Evolutionary conservation across 1,284 basidiomycete genomes (phyloP), one percentile per base, ranked within the genome.

Genomic region (Pseudozyma sp.): DNA sequence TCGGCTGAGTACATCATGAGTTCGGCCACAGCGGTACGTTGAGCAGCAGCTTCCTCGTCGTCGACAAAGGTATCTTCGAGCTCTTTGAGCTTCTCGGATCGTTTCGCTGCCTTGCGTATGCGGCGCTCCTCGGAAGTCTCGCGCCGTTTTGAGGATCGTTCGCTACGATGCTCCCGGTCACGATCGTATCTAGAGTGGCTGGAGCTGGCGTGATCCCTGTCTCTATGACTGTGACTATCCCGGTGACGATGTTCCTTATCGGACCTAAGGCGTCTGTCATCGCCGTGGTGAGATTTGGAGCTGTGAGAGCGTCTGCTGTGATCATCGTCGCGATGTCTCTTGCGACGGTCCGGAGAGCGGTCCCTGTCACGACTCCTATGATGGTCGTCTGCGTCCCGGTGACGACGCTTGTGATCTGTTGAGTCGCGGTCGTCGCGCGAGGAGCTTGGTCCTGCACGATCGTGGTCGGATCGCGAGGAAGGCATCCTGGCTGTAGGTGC

Each of bases 1-100:
- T 91, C 91, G 43, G 94, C 93, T 78, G 93, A 95, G 87, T 98
- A 98, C 74, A 84, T 73, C 42, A 81, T 70, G 42, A 79, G 73
- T 43, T 84, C 83, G 5, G 83, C 83, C 11, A 77, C 80, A 7
- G 72, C 71, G 14, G 79, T 75, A 12, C 82, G 58, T 45, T 77
- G 68, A 6, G 70, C 79, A 12, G 74, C 79, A 3, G 52, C 70
- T 14, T 65, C 63, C 19, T 77, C 71, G 19, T 77, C 75, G 34
- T 73, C 56, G 12, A 59, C 18, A n/a, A 61, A 53, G 18, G 42
- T 56, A 9, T 72, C 66, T 21, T 77, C 72, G 39, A 74, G 59
- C 52, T 65, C 43, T 40, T 63, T 56, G 12, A 65, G 45, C 51
- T 70, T 72, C 25, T 68, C 53, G 12, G 76, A 63, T n/a, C 76